Evolutionary conservation across 2,329 filamentous ascomycete species (phyloP).

Genomic region (Paracamarosporium sp.): DNA sequence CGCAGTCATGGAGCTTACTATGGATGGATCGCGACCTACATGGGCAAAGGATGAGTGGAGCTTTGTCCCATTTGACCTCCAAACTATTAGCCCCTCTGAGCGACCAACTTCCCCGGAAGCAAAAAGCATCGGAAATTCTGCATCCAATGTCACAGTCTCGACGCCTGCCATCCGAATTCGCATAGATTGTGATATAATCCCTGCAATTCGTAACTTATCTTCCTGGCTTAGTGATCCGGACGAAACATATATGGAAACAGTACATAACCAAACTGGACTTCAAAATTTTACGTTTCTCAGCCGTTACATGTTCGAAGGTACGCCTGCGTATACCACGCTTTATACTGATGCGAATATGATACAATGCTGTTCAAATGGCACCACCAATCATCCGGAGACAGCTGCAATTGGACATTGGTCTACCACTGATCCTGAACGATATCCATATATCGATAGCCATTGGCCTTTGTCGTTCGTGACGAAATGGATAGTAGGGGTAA

Average conservation of each 20-base stretch:
- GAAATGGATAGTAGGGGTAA: conserved; percentile 17
- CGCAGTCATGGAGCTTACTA: conserved; percentile 15
- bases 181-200: conserved; percentile 13
- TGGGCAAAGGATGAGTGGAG: conserved; percentile 25
- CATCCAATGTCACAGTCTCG: conserved; percentile 16
- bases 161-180: conserved; percentile 16
- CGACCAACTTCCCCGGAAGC: not conserved
- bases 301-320: conserved; percentile 6
- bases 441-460: conserved; percentile 5
- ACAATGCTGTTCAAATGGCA: conserved; percentile 20
- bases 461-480: conserved; percentile 15
- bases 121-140: not conserved
- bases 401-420: conserved; percentile 18
- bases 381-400: conserved; percentile 1
- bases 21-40: conserved; percentile 17
- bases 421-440: too few species aligned
- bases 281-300: not conserved
- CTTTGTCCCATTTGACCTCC: conserved; percentile 17
- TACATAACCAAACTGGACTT: not conserved
- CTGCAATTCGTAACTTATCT: conserved; percentile 12
- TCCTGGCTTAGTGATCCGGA: conserved; percentile 12
- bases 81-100: not conserved
- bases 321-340: conserved; percentile 7
- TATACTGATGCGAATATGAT: not conserved
- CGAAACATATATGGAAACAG: not conserved